Base-by-base conservation (phyloP, 306 rosid genomes). In the Cucumis hystrix region DNA sequence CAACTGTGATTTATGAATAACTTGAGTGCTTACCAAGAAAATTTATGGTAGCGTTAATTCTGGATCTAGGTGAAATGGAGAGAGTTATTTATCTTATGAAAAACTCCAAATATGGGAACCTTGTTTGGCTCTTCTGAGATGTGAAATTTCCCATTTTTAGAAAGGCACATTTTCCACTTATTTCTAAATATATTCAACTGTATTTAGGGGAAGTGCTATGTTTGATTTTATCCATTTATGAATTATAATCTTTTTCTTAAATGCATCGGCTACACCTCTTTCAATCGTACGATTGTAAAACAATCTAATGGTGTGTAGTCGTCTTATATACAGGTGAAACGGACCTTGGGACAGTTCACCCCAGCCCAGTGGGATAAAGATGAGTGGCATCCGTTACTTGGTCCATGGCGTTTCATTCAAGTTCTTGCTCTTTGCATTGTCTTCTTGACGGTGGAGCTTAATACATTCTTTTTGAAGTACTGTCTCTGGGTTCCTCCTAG, bases 311-410 rank as follows among this genome's bases (percentile, higher is more conserved):
- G 25, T 54, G 49, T 4, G 77, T 73, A 52, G 77, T 18, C 77
- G 77, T 18, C 77, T 49, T 73, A 73, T 71, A 55, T 84, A 70
- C 86, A 96, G 99, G 91, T 96, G 64, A 96, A 96, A 82, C 82
- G 99, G 83, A 91, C 96, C 11, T 85, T 96, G 79, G 93, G 91
- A 52, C 98, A 96, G 80, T 96, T 96, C 82, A 96, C 96, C 5
- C 99, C 99, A 10, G 99, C 99, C 25, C 90, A 85, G 75, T 96
- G 99, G 99, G 99, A 96, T 88, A 96, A 96, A 85, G 99, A 96
- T 47, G 97, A 96, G 89, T 91, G 99, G 99, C 97, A 89, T 78
- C 99, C 99, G 37, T 83, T 96, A 82, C 97, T 89, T 17, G 99
- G 93, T 83, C 99, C 99, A 5, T 96, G 96, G 97, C 97, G 99